phyloP scores from a whole-genome alignment of 2,329 filamentous ascomycete genomes.

The Lasiodiplodia gonubiensis region DNA sequence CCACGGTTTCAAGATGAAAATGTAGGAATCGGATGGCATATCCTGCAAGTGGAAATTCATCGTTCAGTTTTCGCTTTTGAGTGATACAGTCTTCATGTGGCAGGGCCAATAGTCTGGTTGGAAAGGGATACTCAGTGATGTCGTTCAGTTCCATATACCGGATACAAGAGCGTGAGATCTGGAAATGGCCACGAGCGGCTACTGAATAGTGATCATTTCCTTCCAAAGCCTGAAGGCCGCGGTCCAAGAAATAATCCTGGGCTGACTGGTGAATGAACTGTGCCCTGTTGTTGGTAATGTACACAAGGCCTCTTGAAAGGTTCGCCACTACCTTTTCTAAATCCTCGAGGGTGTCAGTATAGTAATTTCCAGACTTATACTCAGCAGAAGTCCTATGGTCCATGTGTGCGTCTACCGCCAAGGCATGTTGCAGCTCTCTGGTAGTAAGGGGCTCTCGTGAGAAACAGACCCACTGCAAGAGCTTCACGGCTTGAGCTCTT shows the following conservation, averaged over 20 bases:
- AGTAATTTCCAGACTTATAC: background rate
- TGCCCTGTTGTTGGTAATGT: background rate
- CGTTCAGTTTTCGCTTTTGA: accelerated
- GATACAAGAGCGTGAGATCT: background rate
- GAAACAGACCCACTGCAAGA: conserved; percentile 2
- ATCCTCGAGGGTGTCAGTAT: background rate
- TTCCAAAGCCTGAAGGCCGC: background rate
- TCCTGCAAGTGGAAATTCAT: background rate
- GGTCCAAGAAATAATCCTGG: background rate
- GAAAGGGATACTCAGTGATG: background rate
- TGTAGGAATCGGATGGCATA: background rate
- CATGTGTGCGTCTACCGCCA: background rate
- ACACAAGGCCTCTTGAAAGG: background rate
- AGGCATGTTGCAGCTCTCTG: background rate
- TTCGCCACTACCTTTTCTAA: background rate
- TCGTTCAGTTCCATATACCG: background rate
- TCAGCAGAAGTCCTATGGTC: background rate
- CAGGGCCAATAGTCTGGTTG: too few relatives aligned
- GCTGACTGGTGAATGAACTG: background rate
- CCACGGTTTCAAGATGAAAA: background rate
- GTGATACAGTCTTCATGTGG: accelerated
- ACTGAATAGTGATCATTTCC: accelerated
- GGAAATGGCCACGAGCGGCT: background rate
- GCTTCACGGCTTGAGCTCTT: background rate
- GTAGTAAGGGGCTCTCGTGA: background rate